Percentiles rank a stretch among this genome's conserved stretches.
phyloP scores from a whole-genome alignment of 2,329 filamentous ascomycete species.

The Blumeriella jaapii region DNA sequence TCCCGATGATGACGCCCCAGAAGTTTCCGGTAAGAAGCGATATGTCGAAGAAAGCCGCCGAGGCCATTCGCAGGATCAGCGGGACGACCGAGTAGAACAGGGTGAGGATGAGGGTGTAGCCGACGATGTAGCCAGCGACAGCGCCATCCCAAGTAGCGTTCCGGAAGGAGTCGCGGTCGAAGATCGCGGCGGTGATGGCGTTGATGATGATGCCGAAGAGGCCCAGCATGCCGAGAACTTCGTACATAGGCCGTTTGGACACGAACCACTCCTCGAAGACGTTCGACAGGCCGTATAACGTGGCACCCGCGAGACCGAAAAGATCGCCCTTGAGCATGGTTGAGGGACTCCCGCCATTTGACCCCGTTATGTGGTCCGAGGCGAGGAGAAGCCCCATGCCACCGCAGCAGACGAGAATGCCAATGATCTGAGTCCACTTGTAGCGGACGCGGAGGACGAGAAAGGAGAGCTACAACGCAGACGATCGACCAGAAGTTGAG shows the following conservation, averaged over 20 bases:
- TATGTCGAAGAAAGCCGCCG: conserved; percentile 94
- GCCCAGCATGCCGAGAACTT: conserved; percentile 84
- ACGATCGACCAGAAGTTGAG: conserved; percentile 99
- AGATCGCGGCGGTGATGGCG: conserved; percentile 80
- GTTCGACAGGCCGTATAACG: conserved; percentile 84
- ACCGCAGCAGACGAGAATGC: conserved; percentile 83
- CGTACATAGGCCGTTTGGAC: conserved; percentile 74
- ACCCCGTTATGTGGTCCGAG: conserved; percentile 73
- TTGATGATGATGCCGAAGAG: conserved; percentile 86
- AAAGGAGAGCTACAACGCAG: conserved; percentile 82
- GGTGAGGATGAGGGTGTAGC: conserved; percentile 73
- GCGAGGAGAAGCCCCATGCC: conserved; percentile 79
- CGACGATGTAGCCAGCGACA: conserved; percentile 73
- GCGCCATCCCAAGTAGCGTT: conserved; percentile 51
- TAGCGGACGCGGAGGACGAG: conserved; percentile 78
- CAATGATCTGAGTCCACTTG: conserved; percentile 70
- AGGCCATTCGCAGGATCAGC: conserved; percentile 77
- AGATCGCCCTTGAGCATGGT: conserved; percentile 83
- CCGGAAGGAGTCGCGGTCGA: conserved; percentile 67
- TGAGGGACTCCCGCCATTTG: conserved; percentile 54
- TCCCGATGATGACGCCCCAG: conserved; percentile 90
- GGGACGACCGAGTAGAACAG: conserved; percentile 86
- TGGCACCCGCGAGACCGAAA: conserved; percentile 80
- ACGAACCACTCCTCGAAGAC: conserved; percentile 93
- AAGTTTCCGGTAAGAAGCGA: conserved; percentile 89